These are phyloP conservation scores for Entomophthora muscae DNA, from an alignment of 371 early-diverging fungal genomes.

Conservation along the genomic window DNA sequence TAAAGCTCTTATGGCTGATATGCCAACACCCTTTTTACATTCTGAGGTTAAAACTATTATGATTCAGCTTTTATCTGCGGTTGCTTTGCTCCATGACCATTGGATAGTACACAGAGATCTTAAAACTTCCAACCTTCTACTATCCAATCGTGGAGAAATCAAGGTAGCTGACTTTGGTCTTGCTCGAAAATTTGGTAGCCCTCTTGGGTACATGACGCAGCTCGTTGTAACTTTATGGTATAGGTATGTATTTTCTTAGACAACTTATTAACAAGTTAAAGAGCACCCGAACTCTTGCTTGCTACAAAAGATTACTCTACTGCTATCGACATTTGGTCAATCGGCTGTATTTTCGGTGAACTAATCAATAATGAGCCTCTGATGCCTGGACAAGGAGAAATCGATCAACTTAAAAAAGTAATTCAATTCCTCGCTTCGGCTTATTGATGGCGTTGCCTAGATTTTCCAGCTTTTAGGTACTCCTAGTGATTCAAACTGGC, in stretches of 20 bases:
- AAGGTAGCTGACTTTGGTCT: slow-evolving; percentile 80
- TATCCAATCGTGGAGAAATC: slow-evolving; percentile 68
- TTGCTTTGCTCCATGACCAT: slow-evolving; percentile 76
- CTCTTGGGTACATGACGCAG: slow-evolving; percentile 53
- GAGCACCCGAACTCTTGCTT: slow-evolving; percentile 95
- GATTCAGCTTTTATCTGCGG: slow-evolving; percentile 70
- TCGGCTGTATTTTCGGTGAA: slow-evolving; percentile 90
- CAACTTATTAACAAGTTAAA: slow-evolving; percentile 15
- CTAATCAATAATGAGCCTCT: slow-evolving; percentile 53
- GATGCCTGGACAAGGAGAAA: slow-evolving; percentile 56
- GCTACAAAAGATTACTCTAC: slow-evolving; percentile 84
- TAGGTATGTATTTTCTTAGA: slow-evolving; percentile 19
- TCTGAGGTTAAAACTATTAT: slow-evolving; percentile 87
- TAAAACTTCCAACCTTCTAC: slow-evolving; percentile 88
- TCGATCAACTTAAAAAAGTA: slow-evolving; percentile 59
- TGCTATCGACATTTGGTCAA: slow-evolving; percentile 96
- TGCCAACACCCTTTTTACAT: slow-evolving; percentile 57
- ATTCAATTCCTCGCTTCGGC: slow-evolving; percentile 11
- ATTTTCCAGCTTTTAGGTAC: slow-evolving; percentile 56
- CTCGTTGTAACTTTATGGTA: slow-evolving; percentile 90
- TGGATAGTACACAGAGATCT: slow-evolving; percentile 96
- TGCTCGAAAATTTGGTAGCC: slow-evolving; percentile 57
- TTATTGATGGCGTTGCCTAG: slow-evolving; percentile 12
- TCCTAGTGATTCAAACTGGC: slow-evolving; percentile 57
- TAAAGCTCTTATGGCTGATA: slow-evolving; percentile 72